A percentile compares a stretch with the other conserved stretches of the same genome.
phyloP scores from a whole-genome alignment of 2,329 filamentous ascomycete genomes.

The Fusarium sp. region DNA sequence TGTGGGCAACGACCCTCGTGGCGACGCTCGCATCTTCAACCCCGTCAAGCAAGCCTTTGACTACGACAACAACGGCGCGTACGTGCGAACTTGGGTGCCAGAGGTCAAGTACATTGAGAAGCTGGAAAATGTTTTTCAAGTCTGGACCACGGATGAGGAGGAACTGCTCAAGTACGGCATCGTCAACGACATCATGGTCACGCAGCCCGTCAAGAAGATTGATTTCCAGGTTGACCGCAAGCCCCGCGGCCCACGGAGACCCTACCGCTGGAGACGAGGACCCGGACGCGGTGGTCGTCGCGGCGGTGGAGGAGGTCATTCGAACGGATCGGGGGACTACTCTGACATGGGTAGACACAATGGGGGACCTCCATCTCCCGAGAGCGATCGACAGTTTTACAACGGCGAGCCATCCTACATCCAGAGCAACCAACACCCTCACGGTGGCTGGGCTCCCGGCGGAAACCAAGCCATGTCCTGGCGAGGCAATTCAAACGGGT shows the following conservation, averaged over 20 bases:
- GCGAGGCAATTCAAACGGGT: constrained; percentile 27
- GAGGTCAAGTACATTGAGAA: constrained; percentile 70
- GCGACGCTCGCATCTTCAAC: constrained; percentile 81
- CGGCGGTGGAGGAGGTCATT: neutral
- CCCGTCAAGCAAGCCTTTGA: constrained; percentile 84
- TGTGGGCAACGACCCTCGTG: constrained; percentile 82
- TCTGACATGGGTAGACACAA: constrained; percentile 1
- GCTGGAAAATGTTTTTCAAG: constrained; percentile 74
- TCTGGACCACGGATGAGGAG: constrained; percentile 71
- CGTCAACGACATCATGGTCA: constrained; percentile 71
- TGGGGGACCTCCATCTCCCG: constrained; percentile 11
- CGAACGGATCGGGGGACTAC: neutral
- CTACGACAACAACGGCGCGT: constrained; percentile 77
- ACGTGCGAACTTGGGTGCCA: constrained; percentile 79
- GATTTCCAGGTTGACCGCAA: constrained; percentile 70
- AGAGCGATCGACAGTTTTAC: constrained; percentile 23
- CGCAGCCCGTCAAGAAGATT: constrained; percentile 74
- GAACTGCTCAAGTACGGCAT: constrained; percentile 70
- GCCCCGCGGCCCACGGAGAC: constrained; percentile 47
- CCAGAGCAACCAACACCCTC: constrained; percentile 5
- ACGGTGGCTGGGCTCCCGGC: constrained; percentile 9
- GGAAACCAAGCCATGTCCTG: constrained; percentile 20
- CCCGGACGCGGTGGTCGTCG: constrained; percentile 35
- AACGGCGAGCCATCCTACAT: neutral
- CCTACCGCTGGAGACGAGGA: constrained; percentile 43